phyloP scores from a whole-genome alignment of 768 basidiomycete genomes.

The Inosperma sp. region DNA sequence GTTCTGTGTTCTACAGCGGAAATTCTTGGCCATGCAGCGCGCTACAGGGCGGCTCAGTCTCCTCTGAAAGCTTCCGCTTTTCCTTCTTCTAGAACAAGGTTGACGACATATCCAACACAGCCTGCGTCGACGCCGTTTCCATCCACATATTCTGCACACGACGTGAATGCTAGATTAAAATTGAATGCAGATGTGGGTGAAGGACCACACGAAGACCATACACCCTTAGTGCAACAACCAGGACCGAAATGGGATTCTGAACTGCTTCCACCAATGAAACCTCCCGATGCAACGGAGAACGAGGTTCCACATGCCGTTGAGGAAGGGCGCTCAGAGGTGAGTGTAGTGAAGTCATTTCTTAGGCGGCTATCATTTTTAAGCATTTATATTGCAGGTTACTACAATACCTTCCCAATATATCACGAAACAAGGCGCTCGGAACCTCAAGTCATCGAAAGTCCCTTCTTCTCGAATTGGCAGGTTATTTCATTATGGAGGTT shows the following conservation, averaged over 20 bases:
- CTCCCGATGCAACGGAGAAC: too few relatives aligned
- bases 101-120: not conserved
- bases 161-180: too few relatives aligned
- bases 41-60: constrained; percentile 47
- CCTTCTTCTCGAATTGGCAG: constrained; percentile 88
- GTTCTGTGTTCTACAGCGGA: constrained; percentile 57
- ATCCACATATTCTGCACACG: too few relatives aligned
- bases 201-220: too few relatives aligned
- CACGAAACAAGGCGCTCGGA: constrained; percentile 28
- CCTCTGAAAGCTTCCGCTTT: constrained; percentile 18
- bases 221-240: too few relatives aligned
- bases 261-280: too few relatives aligned
- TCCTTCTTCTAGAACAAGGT: constrained; percentile 3
- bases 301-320: not conserved
- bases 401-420: not conserved
- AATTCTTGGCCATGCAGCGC: constrained; percentile 59
- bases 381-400: not conserved
- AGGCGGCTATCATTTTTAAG: not conserved
- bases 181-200: too few relatives aligned
- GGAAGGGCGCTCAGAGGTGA: not conserved
- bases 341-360: not conserved
- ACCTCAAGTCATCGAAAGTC: constrained; percentile 77
- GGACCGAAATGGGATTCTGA: too few relatives aligned
- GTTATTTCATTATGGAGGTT: constrained; percentile 92
- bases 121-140: not conserved